A percentile compares a stretch with the other conserved stretches of the same genome.
phyloP scores from a whole-genome alignment of 1,284 basidiomycete species.

The Microbotryomycetes sp. region DNA sequence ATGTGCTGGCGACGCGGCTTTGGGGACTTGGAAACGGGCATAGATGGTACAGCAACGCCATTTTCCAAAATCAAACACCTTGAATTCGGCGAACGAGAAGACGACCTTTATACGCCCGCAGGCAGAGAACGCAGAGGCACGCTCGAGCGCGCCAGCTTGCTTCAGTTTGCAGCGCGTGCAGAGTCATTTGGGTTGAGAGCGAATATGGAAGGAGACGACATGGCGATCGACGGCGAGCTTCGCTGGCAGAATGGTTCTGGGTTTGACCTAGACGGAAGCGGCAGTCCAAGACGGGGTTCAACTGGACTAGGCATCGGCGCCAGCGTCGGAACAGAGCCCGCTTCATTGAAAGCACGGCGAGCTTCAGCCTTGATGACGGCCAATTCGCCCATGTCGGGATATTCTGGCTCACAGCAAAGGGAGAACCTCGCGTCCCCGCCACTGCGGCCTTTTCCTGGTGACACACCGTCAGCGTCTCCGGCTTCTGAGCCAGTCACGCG shows the following conservation, averaged over 20 bases:
- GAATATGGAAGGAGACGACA: not conserved
- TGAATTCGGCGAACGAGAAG: not conserved
- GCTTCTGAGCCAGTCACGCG: not conserved
- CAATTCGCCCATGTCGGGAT: not conserved
- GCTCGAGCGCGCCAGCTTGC: constrained; percentile 6
- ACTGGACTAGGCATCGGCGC: not conserved
- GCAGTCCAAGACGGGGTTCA: not conserved
- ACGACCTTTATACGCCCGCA: constrained; percentile 15
- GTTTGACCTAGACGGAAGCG: not conserved
- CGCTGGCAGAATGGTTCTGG: not conserved
- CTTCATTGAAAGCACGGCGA: not conserved
- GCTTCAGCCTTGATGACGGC: not conserved
- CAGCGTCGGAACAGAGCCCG: not conserved
- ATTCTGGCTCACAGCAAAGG: not conserved
- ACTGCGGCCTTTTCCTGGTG: too few species aligned
- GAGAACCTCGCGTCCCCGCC: not conserved
- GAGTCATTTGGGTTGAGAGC: constrained; percentile 9
- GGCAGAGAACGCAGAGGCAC: constrained; percentile 19
- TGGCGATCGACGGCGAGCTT: not conserved
- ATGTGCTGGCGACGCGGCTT: constrained; percentile 64
- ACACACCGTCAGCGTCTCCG: too few species aligned
- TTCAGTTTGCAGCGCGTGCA: constrained; percentile 13
- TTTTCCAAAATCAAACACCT: not conserved
- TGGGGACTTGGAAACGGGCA: constrained; percentile 20
- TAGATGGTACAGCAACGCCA: not conserved